Conservation (phyloP, 495 filamentous ascomycete genomes). For the Massariosphaeria phaeospora region DNA sequence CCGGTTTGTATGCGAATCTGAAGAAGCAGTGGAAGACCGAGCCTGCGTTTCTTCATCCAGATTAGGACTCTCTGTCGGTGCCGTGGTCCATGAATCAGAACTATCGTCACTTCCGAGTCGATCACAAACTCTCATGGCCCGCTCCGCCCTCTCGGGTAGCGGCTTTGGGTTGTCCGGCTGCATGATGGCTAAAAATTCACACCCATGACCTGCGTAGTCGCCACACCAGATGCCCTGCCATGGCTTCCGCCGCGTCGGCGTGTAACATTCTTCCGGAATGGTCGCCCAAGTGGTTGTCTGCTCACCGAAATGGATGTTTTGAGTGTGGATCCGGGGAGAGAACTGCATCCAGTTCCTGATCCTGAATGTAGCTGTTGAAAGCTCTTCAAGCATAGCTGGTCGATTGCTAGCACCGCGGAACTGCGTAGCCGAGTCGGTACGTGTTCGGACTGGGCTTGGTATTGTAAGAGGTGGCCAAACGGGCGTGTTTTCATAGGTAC, state of each 20-base stretch:
- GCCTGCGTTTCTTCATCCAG: not conserved
- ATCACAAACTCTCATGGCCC: conserved; percentile 9
- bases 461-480: conserved; percentile 75
- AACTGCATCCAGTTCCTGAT: conserved; percentile 69
- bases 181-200: conserved; percentile 76
- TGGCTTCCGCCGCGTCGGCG: conserved; percentile 70
- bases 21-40: too few relatives aligned
- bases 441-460: conserved; percentile 55
- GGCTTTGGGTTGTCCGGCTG: conserved; percentile 54
- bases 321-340: conserved; percentile 17
- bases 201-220: conserved; percentile 81
- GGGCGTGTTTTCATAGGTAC: conserved; percentile 39
- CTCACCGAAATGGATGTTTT: conserved; percentile 49
- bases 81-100: conserved; percentile 21
- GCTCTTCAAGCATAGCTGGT: conserved; percentile 45
- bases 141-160: conserved; percentile 16
- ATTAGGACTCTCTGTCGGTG: not conserved
- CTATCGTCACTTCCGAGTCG: conserved; percentile 16
- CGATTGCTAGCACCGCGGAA: conserved; percentile 43
- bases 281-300: conserved; percentile 71
- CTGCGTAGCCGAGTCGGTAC: conserved; percentile 40
- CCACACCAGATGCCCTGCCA: conserved; percentile 89
- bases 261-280: conserved; percentile 65
- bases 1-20: not conserved
- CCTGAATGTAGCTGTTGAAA: conserved; percentile 63